phyloP scores from a whole-genome alignment of 225 moss, liverwort and hornwort species.

The Takakia lepidozioides region DNA sequence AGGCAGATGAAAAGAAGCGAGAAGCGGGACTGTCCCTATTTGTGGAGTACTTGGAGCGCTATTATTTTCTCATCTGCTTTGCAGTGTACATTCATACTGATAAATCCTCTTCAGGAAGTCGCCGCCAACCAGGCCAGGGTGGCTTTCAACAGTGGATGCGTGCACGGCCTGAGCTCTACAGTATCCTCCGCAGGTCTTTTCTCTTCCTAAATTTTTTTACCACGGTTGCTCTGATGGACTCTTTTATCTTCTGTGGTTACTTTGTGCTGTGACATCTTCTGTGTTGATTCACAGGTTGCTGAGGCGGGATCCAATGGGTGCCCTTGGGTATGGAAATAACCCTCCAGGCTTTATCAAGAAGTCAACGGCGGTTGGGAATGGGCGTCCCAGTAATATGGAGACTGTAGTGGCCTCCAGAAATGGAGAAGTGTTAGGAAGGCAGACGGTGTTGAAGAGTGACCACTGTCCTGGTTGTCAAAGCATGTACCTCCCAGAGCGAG shows the following conservation, averaged over 20 bases:
- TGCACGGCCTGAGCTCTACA: conserved; percentile 97
- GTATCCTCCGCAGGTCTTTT: conserved; percentile 90
- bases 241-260: too few relatives aligned
- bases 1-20: conserved; percentile 99
- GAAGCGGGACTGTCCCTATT: conserved; percentile 98
- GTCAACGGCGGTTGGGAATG: conserved; percentile 51
- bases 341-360: conserved; percentile 49
- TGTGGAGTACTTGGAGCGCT: conserved; percentile 99
- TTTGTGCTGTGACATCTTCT: background rate
- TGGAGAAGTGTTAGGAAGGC: conserved; percentile 96
- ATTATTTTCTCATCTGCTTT: conserved; percentile 99
- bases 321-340: conserved; percentile 75
- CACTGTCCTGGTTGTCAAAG: conserved; percentile 99
- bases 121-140: conserved; percentile 52
- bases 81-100: conserved; percentile 97
- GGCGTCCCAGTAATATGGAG: conserved; percentile 86
- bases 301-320: conserved; percentile 99
- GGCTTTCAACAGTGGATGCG: conserved; percentile 99
- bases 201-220: too few relatives aligned
- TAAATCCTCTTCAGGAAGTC: conserved; percentile 60
- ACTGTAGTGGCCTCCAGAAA: conserved; percentile 74
- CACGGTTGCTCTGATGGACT: too few relatives aligned
- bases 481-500: conserved; percentile 72
- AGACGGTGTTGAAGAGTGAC: conserved; percentile 95
- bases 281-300: conserved; percentile 53